These are phyloP conservation scores for Penicillium sp. DNA, from an alignment of 2,329 filamentous ascomycete genomes.

Conservation along the genomic window DNA sequence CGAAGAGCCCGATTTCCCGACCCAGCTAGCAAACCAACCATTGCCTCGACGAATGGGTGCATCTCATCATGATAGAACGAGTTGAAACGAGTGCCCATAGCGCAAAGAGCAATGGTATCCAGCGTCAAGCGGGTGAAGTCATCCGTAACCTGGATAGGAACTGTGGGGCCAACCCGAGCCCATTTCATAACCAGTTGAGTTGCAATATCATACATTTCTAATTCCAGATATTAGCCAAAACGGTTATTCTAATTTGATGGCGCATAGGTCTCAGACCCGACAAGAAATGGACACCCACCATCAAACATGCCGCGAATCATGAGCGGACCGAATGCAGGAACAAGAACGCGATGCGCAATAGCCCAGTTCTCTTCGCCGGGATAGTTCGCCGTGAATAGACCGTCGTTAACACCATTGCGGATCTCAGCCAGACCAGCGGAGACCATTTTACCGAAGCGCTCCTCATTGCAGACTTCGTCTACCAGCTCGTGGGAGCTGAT, in stretches of 20 bases:
- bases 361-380: slow-evolving; percentile 59
- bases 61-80: slow-evolving; percentile 67
- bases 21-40: slow-evolving; percentile 63
- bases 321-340: slow-evolving; percentile 51
- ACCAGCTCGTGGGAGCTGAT: slow-evolving; percentile 56
- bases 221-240: not conserved
- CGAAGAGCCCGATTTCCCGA: slow-evolving; percentile 53
- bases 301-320: slow-evolving; percentile 47
- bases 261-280: not conserved
- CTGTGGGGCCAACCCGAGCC: slow-evolving; percentile 52
- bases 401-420: slow-evolving; percentile 62
- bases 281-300: slow-evolving; percentile 20
- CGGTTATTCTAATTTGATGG: not conserved
- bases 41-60: slow-evolving; percentile 69
- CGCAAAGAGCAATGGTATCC: slow-evolving; percentile 69
- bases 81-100: slow-evolving; percentile 74
- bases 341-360: slow-evolving; percentile 55
- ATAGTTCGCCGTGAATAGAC: slow-evolving; percentile 61
- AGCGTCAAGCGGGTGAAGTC: slow-evolving; percentile 73
- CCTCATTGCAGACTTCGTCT: slow-evolving; percentile 65
- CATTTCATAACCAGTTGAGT: slow-evolving; percentile 44
- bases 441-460: slow-evolving; percentile 62
- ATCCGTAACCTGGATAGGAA: slow-evolving; percentile 60
- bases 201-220: slow-evolving; percentile 45
- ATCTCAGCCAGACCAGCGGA: slow-evolving; percentile 54